Base-by-base conservation (phyloP, 345 rosid genomes). In the Euphorbia tirucalli region DNA sequence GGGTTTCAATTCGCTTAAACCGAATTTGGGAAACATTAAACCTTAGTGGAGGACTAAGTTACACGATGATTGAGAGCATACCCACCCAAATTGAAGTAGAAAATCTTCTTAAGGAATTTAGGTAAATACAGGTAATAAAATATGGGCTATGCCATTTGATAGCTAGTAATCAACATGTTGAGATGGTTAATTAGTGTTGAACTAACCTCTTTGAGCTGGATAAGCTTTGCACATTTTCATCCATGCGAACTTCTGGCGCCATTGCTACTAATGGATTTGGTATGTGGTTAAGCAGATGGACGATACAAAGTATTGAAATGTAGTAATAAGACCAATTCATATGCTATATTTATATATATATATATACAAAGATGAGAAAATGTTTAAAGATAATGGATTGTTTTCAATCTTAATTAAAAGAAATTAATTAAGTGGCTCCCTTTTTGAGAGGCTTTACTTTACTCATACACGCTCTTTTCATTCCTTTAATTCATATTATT, bases 171-270 rank as follows among this genome's bases (percentile, higher is more conserved):
- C n/a, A n/a, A n/a, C n/a, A n/a, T n/a, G n/a, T n/a, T 41, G 46
- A 41, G 46, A 41, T 46, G 37, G 13, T 5, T 22, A 15, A 11
- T 7, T 19, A 2, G 7, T n/a, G 52, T n/a, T n/a, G 19, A 39
- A 75, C 74, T 30, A 58, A 75, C 80, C 83, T 76, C 66, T 41
- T 65, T 15, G 72, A 46, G 52, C 18, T 5, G 27, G 71, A 60
- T 43, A 3, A 15, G 16, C 25, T 69, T 49, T 72, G 73, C 41
- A 11, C 28, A 7, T 25, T 39, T 21, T 28, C 55, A 60, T 30
- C 31, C 61, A 16, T 60, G 7, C 4, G 43, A 50, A n/a, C 46
- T 43, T 39, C 4, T 27, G 69, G 31, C 30, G 72, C 61, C 82
- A 74, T 74, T 56, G n/a, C 30, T 24, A 1, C 25, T 13, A 7